Base-by-base conservation (phyloP, 768 basidiomycete species). In the Crucibulum laeve region DNA sequence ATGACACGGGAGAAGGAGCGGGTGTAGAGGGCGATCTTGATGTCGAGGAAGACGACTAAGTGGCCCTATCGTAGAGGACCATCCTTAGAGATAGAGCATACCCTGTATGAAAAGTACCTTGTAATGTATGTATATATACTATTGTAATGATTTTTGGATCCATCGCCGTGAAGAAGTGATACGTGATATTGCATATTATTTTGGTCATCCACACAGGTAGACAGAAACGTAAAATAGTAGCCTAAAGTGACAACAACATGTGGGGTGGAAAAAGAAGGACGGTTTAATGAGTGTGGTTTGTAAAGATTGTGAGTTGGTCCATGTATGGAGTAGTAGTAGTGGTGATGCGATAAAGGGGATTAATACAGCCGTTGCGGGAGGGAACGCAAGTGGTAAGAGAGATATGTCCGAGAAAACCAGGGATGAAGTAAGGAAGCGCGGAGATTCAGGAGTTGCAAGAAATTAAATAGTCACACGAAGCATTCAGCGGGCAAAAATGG, bases 11-110 rank as follows among this genome's bases (percentile, higher is more conserved):
- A 1, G 80, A 81, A 46, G 85, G 85, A 4, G 70, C 60, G 6
- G 83, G 83, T 7, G 61, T 85, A 1, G 82, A 87, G 57, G 85
- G 82, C 3, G 84, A 87, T 56, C 67, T 87, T 40, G 85, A 84
- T 48, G 72, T 82, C 62, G 79, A 83, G 2, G 80, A 81, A 44
- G 76, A 79, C 40, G 77, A 47, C 58, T 21, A 15, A 15, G 11
- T 32, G 11, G 8, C 7, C 28, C 28, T 30, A n/a, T n/a, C n/a
- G n/a, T n/a, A n/a, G n/a, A n/a, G n/a, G n/a, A n/a, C n/a, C n/a
- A n/a, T n/a, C n/a, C n/a, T n/a, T n/a, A n/a, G n/a, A n/a, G n/a
- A n/a, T n/a, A n/a, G n/a, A n/a, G n/a, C n/a, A n/a, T n/a, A n/a
- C n/a, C n/a, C n/a, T n/a, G n/a, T n/a, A n/a, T n/a, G n/a, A n/a